Evolutionary conservation across 2,329 filamentous ascomycete species (phyloP), one percentile per base, ranked within the genome.

Genomic region (Clonostachys chloroleuca): DNA sequence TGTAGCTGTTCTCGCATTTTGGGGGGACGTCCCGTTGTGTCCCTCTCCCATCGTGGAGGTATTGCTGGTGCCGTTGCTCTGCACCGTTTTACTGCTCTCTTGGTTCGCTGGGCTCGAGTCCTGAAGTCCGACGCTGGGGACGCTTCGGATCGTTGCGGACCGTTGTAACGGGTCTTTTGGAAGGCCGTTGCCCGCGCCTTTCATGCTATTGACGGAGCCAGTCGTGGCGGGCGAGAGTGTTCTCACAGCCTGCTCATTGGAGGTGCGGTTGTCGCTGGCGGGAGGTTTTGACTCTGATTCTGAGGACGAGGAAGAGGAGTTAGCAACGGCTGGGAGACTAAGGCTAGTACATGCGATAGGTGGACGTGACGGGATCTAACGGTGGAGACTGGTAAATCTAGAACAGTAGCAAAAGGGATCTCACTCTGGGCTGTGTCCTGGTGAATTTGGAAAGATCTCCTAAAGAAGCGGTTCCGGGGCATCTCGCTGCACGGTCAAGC

Each of bases 61-160:
- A 46, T 64, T 69, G 62, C 77, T 80, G 45, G 65, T 60, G 57
- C 72, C 77, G 62, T 79, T 82, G 36, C 36, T 39, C 14, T 39
- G 14, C 17, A 18, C 14, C 10, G 36, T 18, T 6, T n/a, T 10
- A 12, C 36, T 69, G 49, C 77, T 81, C 54, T 73, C 73, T 51
- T 69, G 70, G 59, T 64, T 68, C 44, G 70, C 67, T 45, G 65
- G 69, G 51, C 69, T 71, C 40, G 73, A 74, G 47, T 73, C 69
- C 51, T 64, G 69, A 34, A 65, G 71, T 59, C 82, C 78, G 59
- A 75, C 73, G 64, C 75, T 81, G 37, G 72, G 69, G 36, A 83
- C 79, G 47, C 77, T 73, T 51, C 80, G 77, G 51, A 83, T 83
- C 33, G 78, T 81, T 48, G 60, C 51, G n/a, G 63, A 59, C 49